Conservation (phyloP, 331 rosid genomes). For the Prunus yedoensis region DNA sequence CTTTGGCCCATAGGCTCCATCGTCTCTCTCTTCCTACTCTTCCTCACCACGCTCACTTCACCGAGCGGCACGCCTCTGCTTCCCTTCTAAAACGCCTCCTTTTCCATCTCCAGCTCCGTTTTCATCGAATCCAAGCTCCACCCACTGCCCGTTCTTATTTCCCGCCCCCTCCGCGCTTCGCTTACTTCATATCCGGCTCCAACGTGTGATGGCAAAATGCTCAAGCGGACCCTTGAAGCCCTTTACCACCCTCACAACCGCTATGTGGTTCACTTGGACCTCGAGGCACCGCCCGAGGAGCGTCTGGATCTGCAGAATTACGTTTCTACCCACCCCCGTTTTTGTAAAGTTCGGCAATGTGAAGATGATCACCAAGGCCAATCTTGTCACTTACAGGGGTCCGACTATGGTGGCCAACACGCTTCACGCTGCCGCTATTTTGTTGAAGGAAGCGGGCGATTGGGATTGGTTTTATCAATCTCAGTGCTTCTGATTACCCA, state of each 20-base stretch:
- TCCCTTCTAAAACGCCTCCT: conserved; percentile 71
- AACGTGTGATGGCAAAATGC: conserved; percentile 59
- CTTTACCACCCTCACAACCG: conserved; percentile 78
- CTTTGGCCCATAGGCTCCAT: conserved; percentile 68
- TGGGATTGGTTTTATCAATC: conserved; percentile 99
- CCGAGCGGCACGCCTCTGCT: conserved; percentile 50
- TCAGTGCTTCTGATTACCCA: conserved; percentile 95
- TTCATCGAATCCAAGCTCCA: conserved; percentile 82
- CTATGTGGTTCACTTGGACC: conserved; percentile 86
- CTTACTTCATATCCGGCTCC: conserved; percentile 90
- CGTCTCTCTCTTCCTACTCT: conserved; percentile 62
- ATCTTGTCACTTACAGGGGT: too few relatives aligned
- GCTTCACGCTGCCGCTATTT: conserved; percentile 90
- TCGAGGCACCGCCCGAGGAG: conserved; percentile 59
- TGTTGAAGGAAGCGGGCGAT: conserved; percentile 68
- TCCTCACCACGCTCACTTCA: conserved; percentile 60
- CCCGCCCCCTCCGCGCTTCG: conserved; percentile 84
- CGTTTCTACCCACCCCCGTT: too few relatives aligned
- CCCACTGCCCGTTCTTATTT: conserved; percentile 49
- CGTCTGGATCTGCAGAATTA: conserved; percentile 74
- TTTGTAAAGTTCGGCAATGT: too few relatives aligned
- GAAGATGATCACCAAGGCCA: too few relatives aligned
- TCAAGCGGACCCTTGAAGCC: conserved; percentile 69
- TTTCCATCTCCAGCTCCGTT: conserved; percentile 54
- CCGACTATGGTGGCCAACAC: too few relatives aligned